A percentile compares a stretch with the other conserved stretches of the same genome.
phyloP scores from a whole-genome alignment of 805 yeast species.

The Metschnikowia picachoensis region DNA sequence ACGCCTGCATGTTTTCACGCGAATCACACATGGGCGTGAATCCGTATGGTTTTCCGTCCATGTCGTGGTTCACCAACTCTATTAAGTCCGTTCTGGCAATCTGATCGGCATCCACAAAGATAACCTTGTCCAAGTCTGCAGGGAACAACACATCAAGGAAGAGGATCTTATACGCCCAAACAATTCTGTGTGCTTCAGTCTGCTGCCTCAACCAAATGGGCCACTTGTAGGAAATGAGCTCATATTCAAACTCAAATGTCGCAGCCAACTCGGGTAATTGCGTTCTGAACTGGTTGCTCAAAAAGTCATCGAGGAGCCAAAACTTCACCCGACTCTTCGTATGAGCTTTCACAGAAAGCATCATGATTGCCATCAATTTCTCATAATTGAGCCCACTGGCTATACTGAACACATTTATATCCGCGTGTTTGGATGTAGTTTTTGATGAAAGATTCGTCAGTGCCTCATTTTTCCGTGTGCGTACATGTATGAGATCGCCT shows the following conservation, averaged over 20 bases:
- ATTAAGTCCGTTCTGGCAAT: constrained; percentile 70
- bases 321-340: constrained; percentile 61
- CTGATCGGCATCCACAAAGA: constrained; percentile 86
- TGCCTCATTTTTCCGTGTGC: background rate
- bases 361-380: constrained; percentile 72
- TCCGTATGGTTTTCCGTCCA: constrained; percentile 82
- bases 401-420: constrained; percentile 73
- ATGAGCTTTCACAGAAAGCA: constrained; percentile 65
- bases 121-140: constrained; percentile 62
- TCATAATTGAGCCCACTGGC: constrained; percentile 83
- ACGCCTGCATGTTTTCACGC: constrained; percentile 75
- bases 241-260: constrained; percentile 62
- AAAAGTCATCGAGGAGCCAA: constrained; percentile 81
- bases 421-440: constrained; percentile 22
- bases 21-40: constrained; percentile 86
- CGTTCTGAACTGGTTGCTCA: constrained; percentile 64
- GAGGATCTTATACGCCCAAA: constrained; percentile 86
- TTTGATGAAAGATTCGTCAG: constrained; percentile 11
- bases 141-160: constrained; percentile 89
- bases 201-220: constrained; percentile 85
- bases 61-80: constrained; percentile 63
- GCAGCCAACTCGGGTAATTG: constrained; percentile 58
- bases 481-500: constrained; percentile 8
- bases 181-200: constrained; percentile 68
- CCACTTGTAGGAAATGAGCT: constrained; percentile 85